Conservation (phyloP, 306 rosid genomes). For the Fragaria ananassa region DNA sequence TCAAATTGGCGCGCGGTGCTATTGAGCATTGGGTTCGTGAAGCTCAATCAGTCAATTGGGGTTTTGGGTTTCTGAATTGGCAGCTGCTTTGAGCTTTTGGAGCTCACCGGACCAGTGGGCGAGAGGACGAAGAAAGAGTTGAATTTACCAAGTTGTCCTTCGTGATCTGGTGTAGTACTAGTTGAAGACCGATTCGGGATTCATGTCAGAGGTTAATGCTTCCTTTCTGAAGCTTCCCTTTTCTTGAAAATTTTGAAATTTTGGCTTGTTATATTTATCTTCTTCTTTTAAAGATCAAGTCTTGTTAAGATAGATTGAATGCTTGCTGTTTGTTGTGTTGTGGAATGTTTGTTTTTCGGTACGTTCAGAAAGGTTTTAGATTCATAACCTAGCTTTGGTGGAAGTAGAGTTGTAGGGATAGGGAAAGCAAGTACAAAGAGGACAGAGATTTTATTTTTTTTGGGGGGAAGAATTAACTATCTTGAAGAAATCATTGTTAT, state of each 20-base stretch:
- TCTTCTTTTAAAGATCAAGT: too few relatives aligned
- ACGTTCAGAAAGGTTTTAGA: neutral
- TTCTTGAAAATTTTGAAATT: neutral
- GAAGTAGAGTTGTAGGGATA: neutral
- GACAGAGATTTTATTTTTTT: neutral
- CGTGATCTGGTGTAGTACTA: slow-evolving; percentile 19
- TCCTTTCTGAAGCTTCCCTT: neutral
- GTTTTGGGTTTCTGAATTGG: neutral
- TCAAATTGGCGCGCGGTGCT: neutral
- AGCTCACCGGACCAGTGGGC: neutral
- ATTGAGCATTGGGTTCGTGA: neutral
- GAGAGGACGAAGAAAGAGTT: slow-evolving; percentile 5
- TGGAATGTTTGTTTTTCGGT: neutral
- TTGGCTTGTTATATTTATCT: neutral
- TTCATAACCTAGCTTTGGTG: neutral
- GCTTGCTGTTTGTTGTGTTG: neutral
- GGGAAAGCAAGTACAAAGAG: neutral
- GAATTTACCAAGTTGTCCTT: slow-evolving; percentile 15
- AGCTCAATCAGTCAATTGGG: slow-evolving; percentile 5
- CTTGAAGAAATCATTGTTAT: neutral
- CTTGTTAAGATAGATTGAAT: neutral
- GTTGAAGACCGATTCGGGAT: slow-evolving; percentile 14
- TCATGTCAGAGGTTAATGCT: slow-evolving; percentile 33
- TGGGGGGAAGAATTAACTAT: neutral
- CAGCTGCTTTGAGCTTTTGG: neutral